Evolutionary conservation across 257 asterid genomes (phyloP).

Genomic region (Eucommia ulmoides): DNA sequence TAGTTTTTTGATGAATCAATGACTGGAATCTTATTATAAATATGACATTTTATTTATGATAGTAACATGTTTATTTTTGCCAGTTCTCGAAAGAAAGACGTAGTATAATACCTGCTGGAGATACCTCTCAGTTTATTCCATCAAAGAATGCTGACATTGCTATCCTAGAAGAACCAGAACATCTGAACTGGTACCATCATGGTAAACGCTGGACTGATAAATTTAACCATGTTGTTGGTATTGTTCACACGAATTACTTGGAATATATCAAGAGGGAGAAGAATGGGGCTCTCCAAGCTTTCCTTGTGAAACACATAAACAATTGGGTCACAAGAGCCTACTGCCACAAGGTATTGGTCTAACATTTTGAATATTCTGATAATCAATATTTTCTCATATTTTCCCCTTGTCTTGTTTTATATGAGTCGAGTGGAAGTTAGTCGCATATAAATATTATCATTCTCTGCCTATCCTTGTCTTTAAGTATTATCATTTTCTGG

Average conservation of each 20-base stretch:
- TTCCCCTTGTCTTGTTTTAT: background rate
- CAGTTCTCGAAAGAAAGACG: slow-evolving; percentile 86
- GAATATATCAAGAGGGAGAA: slow-evolving; percentile 97
- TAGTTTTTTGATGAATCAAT: slow-evolving; percentile 14
- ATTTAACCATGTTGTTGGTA: slow-evolving; percentile 92
- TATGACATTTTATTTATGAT: too few species aligned
- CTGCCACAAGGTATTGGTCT: slow-evolving; percentile 68
- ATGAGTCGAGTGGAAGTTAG: too few species aligned
- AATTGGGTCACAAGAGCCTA: slow-evolving; percentile 86
- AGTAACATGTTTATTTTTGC: too few species aligned
- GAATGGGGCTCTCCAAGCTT: slow-evolving; percentile 94
- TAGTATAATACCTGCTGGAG: slow-evolving; percentile 95
- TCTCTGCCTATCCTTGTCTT: too few species aligned
- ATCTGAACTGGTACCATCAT: slow-evolving; percentile 97
- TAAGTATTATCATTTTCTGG: too few species aligned
- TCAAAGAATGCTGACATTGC: slow-evolving; percentile 97
- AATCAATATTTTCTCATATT: background rate
- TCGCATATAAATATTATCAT: too few species aligned
- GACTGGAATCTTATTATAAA: too few species aligned
- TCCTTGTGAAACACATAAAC: slow-evolving; percentile 84
- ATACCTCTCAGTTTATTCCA: slow-evolving; percentile 77
- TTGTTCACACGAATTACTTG: slow-evolving; percentile 95
- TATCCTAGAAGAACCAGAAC: slow-evolving; percentile 96
- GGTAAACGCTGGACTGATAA: slow-evolving; percentile 99
- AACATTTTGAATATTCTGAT: background rate